Conservation (phyloP, 2,329 filamentous ascomycete species). For the Colletotrichum sp. region DNA sequence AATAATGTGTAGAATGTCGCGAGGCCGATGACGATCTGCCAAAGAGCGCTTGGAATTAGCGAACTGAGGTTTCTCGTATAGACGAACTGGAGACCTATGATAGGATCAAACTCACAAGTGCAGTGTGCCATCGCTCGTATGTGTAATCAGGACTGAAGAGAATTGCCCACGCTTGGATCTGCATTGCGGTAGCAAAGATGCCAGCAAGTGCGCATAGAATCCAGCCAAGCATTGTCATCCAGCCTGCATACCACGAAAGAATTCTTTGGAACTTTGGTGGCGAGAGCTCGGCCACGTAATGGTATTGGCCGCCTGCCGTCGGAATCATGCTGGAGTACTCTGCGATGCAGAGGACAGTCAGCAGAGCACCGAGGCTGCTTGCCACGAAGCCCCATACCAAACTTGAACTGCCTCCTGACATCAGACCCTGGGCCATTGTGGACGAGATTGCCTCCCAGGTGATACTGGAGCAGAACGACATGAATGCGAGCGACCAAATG, state of each 20-base stretch:
- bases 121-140: neutral
- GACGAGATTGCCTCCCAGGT: neutral
- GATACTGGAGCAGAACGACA: neutral
- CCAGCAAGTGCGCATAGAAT: conserved; percentile 16
- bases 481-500: neutral
- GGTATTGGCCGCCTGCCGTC: conserved; percentile 63
- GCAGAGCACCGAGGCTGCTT: neutral
- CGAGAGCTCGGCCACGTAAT: conserved; percentile 63
- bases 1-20: neutral
- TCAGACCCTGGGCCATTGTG: neutral
- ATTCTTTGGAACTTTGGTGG: conserved; percentile 53
- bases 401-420: neutral
- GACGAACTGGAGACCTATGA: neutral
- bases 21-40: neutral
- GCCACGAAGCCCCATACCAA: neutral
- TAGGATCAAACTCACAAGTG: neutral
- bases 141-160: neutral
- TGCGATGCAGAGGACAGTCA: conserved; percentile 12
- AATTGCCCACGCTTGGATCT: neutral
- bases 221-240: conserved; percentile 57
- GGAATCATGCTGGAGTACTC: conserved; percentile 54
- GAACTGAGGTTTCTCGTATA: neutral
- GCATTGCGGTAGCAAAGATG: neutral
- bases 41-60: neutral
- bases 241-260: conserved; percentile 57